These are phyloP conservation scores for Xylaria sp. DNA, from an alignment of 2,329 filamentous ascomycete species.

Conservation along the genomic window DNA sequence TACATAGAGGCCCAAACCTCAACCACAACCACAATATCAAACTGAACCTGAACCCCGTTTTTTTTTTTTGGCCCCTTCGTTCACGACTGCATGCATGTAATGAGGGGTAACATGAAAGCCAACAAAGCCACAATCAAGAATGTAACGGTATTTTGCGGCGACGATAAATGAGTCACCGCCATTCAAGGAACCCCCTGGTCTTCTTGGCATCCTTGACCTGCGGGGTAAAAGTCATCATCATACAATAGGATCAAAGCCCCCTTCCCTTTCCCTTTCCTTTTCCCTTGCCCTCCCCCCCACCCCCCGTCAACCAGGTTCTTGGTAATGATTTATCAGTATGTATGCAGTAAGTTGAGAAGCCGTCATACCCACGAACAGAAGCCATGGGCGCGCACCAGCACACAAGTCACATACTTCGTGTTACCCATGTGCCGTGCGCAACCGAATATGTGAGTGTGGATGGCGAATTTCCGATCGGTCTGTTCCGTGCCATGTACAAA, in stretches of 20 bases:
- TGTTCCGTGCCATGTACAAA: background rate
- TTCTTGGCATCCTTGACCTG: background rate
- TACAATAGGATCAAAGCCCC: background rate
- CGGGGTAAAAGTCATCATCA: conserved; percentile 11
- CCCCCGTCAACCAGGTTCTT: conserved; percentile 10
- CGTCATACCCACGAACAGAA: background rate
- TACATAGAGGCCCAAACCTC: conserved; percentile 1
- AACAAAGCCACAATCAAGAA: conserved; percentile 14
- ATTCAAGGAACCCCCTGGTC: background rate
- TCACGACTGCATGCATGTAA: conserved; percentile 1
- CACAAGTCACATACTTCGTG: too few species aligned
- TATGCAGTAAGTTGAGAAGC: background rate
- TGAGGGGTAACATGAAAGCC: background rate
- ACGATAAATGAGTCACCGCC: conserved; percentile 23
- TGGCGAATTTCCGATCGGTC: background rate
- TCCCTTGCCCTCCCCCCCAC: background rate
- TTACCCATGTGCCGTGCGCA: background rate
- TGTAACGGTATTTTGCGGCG: conserved; percentile 5
- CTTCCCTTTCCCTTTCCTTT: too few species aligned
- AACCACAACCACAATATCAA: background rate
- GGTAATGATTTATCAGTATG: conserved; percentile 10
- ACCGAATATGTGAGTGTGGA: conserved; percentile 3
- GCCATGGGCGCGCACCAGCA: background rate
- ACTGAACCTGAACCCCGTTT: conserved; percentile 1
- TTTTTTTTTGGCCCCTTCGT: background rate